Evolutionary conservation across 768 basidiomycete genomes (phyloP), one percentile per base, ranked within the genome.

Genomic region (Termitomyces sp.): DNA sequence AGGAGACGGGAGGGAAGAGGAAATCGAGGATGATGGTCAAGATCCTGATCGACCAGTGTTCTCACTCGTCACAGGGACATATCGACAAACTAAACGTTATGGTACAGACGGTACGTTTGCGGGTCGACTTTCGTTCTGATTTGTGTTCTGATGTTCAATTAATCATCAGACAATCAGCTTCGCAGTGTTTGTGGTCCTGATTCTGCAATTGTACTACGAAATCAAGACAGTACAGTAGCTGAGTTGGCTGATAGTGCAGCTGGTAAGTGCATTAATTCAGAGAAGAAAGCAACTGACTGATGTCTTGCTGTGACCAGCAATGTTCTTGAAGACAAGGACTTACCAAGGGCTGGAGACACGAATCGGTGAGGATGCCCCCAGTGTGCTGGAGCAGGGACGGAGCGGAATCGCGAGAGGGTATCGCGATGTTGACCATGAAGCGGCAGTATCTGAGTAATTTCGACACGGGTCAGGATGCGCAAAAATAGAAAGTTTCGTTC

Each of bases 401-500:
- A 90, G 83, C 62, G 96, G 96, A 5, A 88, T 96, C 46, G 94
- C 96, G 39, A 81, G 88, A 60, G 92, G 90, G 10, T 98, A 98
- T 68, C 80, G 80, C 47, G 87, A 90, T 58, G 79, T 79, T 60
- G 71, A 72, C 34, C 59, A 59, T 42, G 55, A 57, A 2, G 29
- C 8, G 12, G 53, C 5, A 9, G 14, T 26, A n/a, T 26, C 20
- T 9, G 24, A 46, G 18, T 55, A 29, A 12, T 7, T 5, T 43
- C 9, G n/a, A n/a, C n/a, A n/a, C n/a, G n/a, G n/a, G n/a, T n/a
- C n/a, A n/a, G n/a, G n/a, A n/a, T n/a, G n/a, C n/a, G n/a, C n/a
- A n/a, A n/a, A n/a, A n/a, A n/a, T n/a, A n/a, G n/a, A n/a, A n/a
- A n/a, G n/a, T n/a, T n/a, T n/a, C n/a, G n/a, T n/a, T n/a, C n/a